Conservation (phyloP, 345 rosid genomes). For the Punica granatum region DNA sequence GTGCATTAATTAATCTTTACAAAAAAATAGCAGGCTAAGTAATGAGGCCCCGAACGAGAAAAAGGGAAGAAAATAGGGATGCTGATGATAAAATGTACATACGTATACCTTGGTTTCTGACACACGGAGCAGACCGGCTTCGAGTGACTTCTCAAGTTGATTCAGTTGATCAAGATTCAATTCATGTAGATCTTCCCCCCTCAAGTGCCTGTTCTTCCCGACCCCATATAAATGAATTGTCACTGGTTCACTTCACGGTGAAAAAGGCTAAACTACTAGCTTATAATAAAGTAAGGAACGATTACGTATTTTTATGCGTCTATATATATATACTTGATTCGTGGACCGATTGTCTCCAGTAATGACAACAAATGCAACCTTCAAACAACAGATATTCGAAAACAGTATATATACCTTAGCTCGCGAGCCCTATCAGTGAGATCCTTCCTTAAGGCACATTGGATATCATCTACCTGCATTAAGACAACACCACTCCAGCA, state of each 20-base stretch:
- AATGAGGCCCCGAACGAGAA: too few relatives aligned
- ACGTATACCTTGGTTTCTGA: conserved; percentile 24
- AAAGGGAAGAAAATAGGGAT: too few relatives aligned
- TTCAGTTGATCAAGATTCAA: conserved; percentile 33
- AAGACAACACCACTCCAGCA: neutral
- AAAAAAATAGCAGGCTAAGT: too few relatives aligned
- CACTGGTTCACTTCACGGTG: too few relatives aligned
- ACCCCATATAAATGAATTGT: neutral
- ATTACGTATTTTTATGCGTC: too few relatives aligned
- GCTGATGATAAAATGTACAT: too few relatives aligned
- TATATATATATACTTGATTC: neutral
- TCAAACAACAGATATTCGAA: neutral
- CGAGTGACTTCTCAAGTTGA: conserved; percentile 35
- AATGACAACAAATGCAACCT: too few relatives aligned
- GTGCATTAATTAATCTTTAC: too few relatives aligned
- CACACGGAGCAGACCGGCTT: conserved; percentile 30
- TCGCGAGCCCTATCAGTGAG: conserved; percentile 39
- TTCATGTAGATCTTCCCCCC: conserved; percentile 46
- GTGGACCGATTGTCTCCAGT: too few relatives aligned
- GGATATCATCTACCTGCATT: conserved; percentile 37
- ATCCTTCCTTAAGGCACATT: conserved; percentile 37
- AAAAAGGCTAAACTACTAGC: neutral
- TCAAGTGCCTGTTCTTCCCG: conserved; percentile 31
- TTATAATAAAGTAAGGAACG: too few relatives aligned
- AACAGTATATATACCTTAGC: conserved; percentile 25